Conservation (phyloP, 73 alveolate genomes). For the Tetrahymena thermophila region DNA sequence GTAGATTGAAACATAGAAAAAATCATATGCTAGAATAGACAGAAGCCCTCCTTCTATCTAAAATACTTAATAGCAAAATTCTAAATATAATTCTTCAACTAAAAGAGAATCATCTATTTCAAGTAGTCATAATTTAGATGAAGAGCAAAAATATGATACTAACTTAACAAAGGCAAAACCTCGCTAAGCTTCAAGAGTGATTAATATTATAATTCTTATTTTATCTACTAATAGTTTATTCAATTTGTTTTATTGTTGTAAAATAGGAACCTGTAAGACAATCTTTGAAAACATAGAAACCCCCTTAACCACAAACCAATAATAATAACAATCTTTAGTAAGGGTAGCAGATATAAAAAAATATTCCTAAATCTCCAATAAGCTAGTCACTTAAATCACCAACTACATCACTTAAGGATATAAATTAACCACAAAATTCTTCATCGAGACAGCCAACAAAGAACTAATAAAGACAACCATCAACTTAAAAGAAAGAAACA, state of each 20-base stretch:
- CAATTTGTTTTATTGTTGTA: neutral
- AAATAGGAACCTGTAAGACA: neutral
- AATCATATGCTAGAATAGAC: neutral
- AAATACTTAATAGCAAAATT: neutral
- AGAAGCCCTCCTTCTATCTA: neutral
- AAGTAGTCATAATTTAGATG: neutral
- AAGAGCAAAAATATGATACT: neutral
- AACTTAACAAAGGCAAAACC: neutral
- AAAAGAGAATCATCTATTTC: neutral
- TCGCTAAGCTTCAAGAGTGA: neutral
- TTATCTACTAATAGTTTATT: neutral
- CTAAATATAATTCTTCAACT: neutral
- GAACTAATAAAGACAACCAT: neutral
- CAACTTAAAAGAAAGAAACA: neutral
- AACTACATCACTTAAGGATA: neutral
- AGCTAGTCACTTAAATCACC: neutral
- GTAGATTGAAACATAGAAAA: neutral
- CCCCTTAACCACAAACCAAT: neutral
- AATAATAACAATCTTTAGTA: neutral
- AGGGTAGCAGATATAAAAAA: neutral
- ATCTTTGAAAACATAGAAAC: neutral
- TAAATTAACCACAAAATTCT: neutral
- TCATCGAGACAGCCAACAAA: neutral
- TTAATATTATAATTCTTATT: neutral
- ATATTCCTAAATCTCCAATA: neutral